Conservation (phyloP, 2,329 filamentous ascomycete species). For the Mycocentrospora acerina region DNA sequence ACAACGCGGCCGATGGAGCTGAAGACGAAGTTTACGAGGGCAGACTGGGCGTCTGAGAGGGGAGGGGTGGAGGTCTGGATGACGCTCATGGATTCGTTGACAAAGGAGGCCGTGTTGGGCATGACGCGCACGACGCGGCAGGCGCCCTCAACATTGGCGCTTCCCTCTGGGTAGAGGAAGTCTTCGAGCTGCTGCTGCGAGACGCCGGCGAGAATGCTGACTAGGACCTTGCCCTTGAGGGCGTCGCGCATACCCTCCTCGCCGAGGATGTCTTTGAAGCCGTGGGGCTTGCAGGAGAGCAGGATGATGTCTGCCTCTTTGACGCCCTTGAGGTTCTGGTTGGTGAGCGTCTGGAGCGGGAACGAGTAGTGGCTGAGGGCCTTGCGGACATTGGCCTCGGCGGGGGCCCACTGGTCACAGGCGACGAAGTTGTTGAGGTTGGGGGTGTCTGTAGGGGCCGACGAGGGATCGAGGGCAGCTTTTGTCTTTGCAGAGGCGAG, state of each 20-base stretch:
- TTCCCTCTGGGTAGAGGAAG: conserved; percentile 59
- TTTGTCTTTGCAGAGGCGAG: conserved; percentile 51
- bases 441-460: conserved; percentile 40
- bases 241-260: conserved; percentile 70
- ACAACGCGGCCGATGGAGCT: conserved; percentile 70
- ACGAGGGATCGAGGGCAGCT: conserved; percentile 43
- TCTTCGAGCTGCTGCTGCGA: conserved; percentile 67
- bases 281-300: conserved; percentile 78
- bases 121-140: conserved; percentile 75
- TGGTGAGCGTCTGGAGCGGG: conserved; percentile 66
- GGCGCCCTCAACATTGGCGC: conserved; percentile 43
- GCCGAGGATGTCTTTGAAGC: conserved; percentile 67
- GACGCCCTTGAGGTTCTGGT: conserved; percentile 70
- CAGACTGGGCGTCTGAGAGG: conserved; percentile 54
- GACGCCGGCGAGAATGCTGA: conserved; percentile 79
- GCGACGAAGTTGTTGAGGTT: conserved; percentile 74
- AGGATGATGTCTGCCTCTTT: conserved; percentile 71
- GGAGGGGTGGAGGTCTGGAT: conserved; percentile 65
- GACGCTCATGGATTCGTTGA: conserved; percentile 78
- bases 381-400: conserved; percentile 67
- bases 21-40: conserved; percentile 75
- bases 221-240: conserved; percentile 75
- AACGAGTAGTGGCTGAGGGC: conserved; percentile 65
- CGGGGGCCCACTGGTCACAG: conserved; percentile 71
- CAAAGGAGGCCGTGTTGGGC: conserved; percentile 79